A percentile compares a stretch with the other conserved stretches of the same genome.
These are phyloP conservation scores for Kingdonia uniflora DNA, from an alignment of 164 flowering plant species.

Conservation along the genomic window DNA sequence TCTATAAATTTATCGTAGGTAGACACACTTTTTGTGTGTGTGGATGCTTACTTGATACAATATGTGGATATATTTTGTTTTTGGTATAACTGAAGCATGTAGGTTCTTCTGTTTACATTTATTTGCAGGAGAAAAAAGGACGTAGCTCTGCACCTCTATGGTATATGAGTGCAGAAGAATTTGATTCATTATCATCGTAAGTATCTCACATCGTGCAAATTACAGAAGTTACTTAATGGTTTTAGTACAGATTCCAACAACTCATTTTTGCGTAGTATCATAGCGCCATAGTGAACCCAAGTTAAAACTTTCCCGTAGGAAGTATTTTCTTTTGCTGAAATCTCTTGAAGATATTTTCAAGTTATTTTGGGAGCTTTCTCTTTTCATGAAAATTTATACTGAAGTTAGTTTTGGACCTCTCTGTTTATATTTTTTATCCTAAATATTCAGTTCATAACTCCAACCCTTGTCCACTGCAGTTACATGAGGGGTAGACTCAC, in stretches of 20 bases:
- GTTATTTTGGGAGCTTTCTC: too few relatives aligned
- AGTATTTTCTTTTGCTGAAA: too few relatives aligned
- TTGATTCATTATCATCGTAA: constrained; percentile 67
- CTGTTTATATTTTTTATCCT: not conserved
- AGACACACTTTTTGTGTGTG: too few relatives aligned
- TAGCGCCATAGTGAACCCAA: too few relatives aligned
- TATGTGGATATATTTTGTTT: not conserved
- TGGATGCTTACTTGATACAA: too few relatives aligned
- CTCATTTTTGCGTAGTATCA: too few relatives aligned
- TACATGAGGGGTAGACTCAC: constrained; percentile 97
- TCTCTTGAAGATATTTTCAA: too few relatives aligned
- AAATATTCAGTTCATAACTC: not conserved
- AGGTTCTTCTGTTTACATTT: not conserved
- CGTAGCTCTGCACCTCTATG: constrained; percentile 65
- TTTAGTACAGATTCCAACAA: too few relatives aligned
- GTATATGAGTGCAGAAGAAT: constrained; percentile 57
- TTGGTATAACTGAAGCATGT: not conserved
- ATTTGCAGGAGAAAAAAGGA: constrained; percentile 72
- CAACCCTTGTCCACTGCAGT: constrained; percentile 27
- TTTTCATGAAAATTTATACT: too few relatives aligned
- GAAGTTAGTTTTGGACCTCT: not conserved
- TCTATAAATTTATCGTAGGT: too few relatives aligned
- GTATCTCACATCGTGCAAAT: constrained; percentile 14
- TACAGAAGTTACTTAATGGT: not conserved
- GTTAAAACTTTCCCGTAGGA: too few relatives aligned